A percentile compares a stretch with the other conserved stretches of the same genome.
Evolutionary conservation across 2,329 filamentous ascomycete species (phyloP).

Genomic region (Rasamsonia emersonii): DNA sequence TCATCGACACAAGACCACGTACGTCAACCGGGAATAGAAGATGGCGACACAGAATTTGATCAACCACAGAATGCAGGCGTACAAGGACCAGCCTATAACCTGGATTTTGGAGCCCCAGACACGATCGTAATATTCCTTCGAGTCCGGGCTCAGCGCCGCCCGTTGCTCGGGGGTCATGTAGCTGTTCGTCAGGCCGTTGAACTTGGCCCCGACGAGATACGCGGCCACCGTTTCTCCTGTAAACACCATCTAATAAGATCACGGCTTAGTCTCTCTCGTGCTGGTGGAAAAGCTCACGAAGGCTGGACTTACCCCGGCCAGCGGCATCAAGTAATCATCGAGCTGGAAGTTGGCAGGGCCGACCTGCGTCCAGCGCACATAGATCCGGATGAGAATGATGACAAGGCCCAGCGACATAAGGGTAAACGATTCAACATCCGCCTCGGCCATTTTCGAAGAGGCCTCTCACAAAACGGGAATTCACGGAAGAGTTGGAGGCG

Average conservation of each 20-base stretch:
- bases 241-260: conserved; percentile 35
- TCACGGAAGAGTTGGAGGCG: too few relatives aligned
- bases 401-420: conserved; percentile 42
- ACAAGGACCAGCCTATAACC: conserved; percentile 46
- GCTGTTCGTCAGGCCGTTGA: conserved; percentile 46
- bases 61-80: conserved; percentile 43
- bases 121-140: conserved; percentile 39
- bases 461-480: too few relatives aligned
- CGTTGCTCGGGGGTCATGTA: conserved; percentile 46
- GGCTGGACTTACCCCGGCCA: conserved; percentile 36
- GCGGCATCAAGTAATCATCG: conserved; percentile 50
- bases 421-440: conserved; percentile 36
- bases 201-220: conserved; percentile 40
- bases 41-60: conserved; percentile 46
- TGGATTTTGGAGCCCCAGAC: conserved; percentile 45
- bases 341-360: conserved; percentile 40
- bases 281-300: conserved; percentile 1
- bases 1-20: conserved; percentile 2
- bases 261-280: background rate
- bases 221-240: conserved; percentile 39
- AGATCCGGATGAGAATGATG: conserved; percentile 42
- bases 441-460: too few relatives aligned
- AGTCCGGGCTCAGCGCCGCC: conserved; percentile 32
- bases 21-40: conserved; percentile 49
- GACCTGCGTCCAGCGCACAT: conserved; percentile 36